These are phyloP conservation scores for Phaeosphaeriaceae sp. DNA, from an alignment of 2,329 filamentous ascomycete genomes.

Conservation along the genomic window DNA sequence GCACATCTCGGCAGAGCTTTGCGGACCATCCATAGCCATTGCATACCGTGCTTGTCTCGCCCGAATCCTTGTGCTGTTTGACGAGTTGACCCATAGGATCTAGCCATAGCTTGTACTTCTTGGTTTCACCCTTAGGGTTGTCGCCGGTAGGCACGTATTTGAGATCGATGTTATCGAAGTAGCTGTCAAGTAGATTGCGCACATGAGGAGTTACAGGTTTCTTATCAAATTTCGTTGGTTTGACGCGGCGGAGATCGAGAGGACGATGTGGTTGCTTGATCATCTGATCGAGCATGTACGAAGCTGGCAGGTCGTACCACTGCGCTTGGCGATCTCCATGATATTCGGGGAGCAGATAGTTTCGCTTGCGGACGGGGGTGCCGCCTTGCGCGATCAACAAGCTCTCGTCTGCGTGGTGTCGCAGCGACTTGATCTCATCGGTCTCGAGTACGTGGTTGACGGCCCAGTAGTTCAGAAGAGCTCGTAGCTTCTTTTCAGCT, in stretches of 20 bases:
- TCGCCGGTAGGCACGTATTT: conserved; percentile 58
- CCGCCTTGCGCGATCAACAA: conserved; percentile 42
- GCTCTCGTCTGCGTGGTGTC: conserved; percentile 60
- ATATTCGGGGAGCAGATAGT: conserved; percentile 74
- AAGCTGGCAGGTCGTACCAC: conserved; percentile 84
- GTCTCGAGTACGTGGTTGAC: conserved; percentile 67
- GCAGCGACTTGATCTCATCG: conserved; percentile 65
- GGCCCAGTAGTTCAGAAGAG: conserved; percentile 75
- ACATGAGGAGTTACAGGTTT: conserved; percentile 71
- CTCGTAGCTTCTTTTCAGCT: conserved; percentile 64
- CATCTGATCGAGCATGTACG: conserved; percentile 80
- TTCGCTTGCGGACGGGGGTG: conserved; percentile 56
- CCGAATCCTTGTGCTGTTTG: conserved; percentile 69
- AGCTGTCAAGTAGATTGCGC: conserved; percentile 72
- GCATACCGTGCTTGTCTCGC: conserved; percentile 69
- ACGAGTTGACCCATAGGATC: conserved; percentile 77
- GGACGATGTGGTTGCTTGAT: conserved; percentile 76
- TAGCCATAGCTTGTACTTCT: conserved; percentile 59
- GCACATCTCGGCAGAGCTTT: conserved; percentile 82
- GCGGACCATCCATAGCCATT: conserved; percentile 91
- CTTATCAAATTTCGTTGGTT: conserved; percentile 68
- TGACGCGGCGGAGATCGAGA: conserved; percentile 73
- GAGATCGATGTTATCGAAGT: conserved; percentile 66
- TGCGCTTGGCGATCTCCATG: conserved; percentile 77
- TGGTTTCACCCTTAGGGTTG: conserved; percentile 35